Evolutionary conservation across 352 stramenopile species (phyloP), one percentile per base, ranked within the genome.

Genomic region (Elongisporangium senticosum): DNA sequence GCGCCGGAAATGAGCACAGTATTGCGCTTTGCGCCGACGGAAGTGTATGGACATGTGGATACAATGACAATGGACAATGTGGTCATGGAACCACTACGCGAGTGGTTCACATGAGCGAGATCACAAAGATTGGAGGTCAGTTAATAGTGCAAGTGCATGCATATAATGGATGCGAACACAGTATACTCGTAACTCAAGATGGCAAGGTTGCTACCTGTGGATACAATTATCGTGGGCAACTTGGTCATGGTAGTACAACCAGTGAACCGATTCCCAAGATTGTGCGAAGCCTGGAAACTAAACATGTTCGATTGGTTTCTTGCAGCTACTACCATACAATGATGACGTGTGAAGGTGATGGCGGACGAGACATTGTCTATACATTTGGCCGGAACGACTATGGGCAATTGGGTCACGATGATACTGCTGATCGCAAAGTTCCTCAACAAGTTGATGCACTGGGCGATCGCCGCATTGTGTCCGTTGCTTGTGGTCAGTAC

Each of bases 41-140:
- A 8, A 75, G 70, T 24, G 82, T 97, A 4, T 89, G 89, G 19
- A 96, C 86, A 4, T 95, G 87, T 24, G 93, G 93, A 3, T 97
- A 98, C 74, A 98, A 98, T 56, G 93, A 98, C 62, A 98, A 98
- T 56, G 93, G 93, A 0, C 93, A 98, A 61, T 98, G 93, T 59
- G 93, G 91, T 8, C 86, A 93, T 33, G 90, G 89, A 7, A 80
- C 77, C 11, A 97, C 86, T 3, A 81, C 87, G 13, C 73, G 91
- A 15, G 75, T 98, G 6, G 73, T 68, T 28, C 61, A 79, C 23
- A 74, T 97, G 26, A 95, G 79, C 0, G 71, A 88, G 15, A 64
- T 98, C 0, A 69, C 77, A 3, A 90, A 87, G 43, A 60, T 95
- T 21, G 71, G 68, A 19, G 73, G 81, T 8, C 63, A 67, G 8